Evolutionary conservation across 331 rosid species (phyloP).

Genomic region (Ulmus americana): DNA sequence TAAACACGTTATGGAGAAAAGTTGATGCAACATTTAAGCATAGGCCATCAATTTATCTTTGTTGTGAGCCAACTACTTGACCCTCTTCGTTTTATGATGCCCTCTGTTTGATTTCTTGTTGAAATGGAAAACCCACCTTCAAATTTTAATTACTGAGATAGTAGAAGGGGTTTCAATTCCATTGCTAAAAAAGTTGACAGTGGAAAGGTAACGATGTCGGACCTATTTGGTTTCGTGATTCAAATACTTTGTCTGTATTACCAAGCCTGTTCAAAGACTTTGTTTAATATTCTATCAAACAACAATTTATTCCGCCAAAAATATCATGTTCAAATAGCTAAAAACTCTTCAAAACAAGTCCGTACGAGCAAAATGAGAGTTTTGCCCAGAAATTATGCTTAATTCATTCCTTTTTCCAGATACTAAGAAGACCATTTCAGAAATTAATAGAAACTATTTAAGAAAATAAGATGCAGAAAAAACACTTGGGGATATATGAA

Average conservation of each 20-base stretch:
- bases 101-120: neutral
- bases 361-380: too few species aligned
- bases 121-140: constrained; percentile 1
- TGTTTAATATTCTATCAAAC: too few species aligned
- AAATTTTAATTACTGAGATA: neutral
- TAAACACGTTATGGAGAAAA: neutral
- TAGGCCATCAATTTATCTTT: neutral
- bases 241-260: too few species aligned
- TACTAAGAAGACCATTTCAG: neutral
- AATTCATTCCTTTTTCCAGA: neutral
- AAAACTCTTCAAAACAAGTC: too few species aligned
- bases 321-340: too few species aligned
- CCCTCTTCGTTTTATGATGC: neutral
- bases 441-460: neutral
- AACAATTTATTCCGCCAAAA: too few species aligned
- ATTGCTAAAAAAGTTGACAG: neutral
- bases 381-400: neutral
- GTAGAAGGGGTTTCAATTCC: neutral
- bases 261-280: too few species aligned
- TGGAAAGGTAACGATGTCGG: neutral
- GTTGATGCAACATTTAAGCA: constrained; percentile 14
- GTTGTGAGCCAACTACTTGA: constrained; percentile 22
- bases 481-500: constrained; percentile 1
- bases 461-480: neutral
- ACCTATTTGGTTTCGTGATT: neutral